Evolutionary conservation across 352 stramenopile genomes (phyloP).

Genomic region (Phytophthora multivora): DNA sequence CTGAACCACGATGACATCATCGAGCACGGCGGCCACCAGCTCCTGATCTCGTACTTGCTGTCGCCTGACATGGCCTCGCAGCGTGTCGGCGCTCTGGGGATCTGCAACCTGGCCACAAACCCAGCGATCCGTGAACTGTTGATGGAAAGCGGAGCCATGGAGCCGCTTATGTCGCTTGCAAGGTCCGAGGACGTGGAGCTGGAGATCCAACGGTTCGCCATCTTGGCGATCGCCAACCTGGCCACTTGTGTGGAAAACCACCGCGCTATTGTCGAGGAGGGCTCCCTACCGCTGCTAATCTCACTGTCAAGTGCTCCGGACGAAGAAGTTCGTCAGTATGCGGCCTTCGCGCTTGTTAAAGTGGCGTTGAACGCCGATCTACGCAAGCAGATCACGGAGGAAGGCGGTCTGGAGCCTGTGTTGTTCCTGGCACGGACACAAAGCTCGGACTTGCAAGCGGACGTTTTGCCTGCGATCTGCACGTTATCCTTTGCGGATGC

Average conservation of each 20-base stretch:
- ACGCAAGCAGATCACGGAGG: constrained; percentile 93
- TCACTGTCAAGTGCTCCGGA: constrained; percentile 95
- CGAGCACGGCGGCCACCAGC: constrained; percentile 90
- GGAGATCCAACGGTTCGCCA: constrained; percentile 94
- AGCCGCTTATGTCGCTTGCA: constrained; percentile 95
- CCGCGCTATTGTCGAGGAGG: constrained; percentile 92
- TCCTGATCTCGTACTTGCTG: constrained; percentile 95
- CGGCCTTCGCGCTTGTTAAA: constrained; percentile 94
- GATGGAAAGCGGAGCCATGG: constrained; percentile 93
- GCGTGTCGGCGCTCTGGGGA: constrained; percentile 91
- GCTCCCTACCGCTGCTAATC: constrained; percentile 93
- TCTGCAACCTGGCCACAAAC: constrained; percentile 96
- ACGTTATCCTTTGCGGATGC: constrained; percentile 92
- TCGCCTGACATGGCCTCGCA: constrained; percentile 95
- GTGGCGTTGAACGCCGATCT: constrained; percentile 96
- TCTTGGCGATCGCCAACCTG: constrained; percentile 94
- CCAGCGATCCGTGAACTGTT: constrained; percentile 88
- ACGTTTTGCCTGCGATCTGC: constrained; percentile 92
- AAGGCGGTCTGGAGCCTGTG: constrained; percentile 96
- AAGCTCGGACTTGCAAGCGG: constrained; percentile 90
- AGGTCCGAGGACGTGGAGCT: constrained; percentile 95
- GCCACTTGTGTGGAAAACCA: constrained; percentile 95
- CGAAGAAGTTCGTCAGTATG: constrained; percentile 94
- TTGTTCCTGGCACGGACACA: constrained; percentile 95
- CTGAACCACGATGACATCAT: constrained; percentile 93